These are phyloP conservation scores for Capsicum baccatum DNA, from an alignment of 257 asterid species.

Conservation along the genomic window DNA sequence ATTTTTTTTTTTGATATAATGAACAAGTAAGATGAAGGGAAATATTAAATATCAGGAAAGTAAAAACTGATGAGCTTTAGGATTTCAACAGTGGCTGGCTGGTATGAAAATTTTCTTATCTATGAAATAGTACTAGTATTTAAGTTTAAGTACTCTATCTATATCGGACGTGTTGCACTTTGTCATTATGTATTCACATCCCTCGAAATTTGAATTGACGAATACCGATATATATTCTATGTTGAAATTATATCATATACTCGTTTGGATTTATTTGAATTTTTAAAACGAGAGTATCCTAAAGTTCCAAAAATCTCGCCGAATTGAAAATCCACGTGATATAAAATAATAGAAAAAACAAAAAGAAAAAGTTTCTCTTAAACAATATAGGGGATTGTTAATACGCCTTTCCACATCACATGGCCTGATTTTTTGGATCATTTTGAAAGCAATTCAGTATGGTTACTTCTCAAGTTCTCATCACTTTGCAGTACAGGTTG, in stretches of 20 bases:
- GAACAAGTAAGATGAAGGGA: too few species aligned
- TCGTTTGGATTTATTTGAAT: not conserved
- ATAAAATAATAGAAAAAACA: too few species aligned
- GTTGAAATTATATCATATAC: not conserved
- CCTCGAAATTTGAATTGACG: not conserved
- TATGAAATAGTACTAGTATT: not conserved
- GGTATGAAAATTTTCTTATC: not conserved
- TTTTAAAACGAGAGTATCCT: not conserved
- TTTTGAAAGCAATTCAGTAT: too few species aligned
- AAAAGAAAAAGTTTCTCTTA: too few species aligned
- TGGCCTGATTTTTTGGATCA: not conserved
- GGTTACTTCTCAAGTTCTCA: too few species aligned
- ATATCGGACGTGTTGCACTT: not conserved
- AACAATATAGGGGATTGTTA: too few species aligned
- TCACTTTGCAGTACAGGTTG: not conserved
- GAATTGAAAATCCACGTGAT: not conserved
- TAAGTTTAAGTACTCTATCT: too few species aligned
- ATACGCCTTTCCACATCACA: not conserved
- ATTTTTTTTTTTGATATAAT: too few species aligned
- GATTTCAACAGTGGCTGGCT: constrained; percentile 26
- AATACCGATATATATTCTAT: not conserved
- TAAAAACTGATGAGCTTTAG: constrained; percentile 1
- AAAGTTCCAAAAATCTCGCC: not conserved
- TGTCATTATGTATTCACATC: not conserved
- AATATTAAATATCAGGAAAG: not conserved